phyloP scores from a whole-genome alignment of 192 early-diverging fungal species.

The Coemansia sp. region DNA sequence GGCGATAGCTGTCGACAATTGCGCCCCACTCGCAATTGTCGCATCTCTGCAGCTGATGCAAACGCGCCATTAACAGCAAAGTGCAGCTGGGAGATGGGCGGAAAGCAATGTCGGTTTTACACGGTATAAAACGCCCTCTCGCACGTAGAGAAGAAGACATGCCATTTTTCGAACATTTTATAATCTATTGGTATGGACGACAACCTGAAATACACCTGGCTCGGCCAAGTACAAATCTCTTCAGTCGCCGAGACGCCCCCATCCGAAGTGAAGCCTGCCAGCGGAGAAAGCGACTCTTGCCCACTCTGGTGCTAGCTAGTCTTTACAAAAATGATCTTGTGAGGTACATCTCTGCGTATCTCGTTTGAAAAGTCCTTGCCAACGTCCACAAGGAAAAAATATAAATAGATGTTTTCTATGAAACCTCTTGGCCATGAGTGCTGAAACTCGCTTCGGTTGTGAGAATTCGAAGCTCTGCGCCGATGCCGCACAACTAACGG shows the following conservation, averaged over 20 bases:
- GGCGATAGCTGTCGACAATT: background rate
- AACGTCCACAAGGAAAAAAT: background rate
- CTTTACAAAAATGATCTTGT: too few relatives aligned
- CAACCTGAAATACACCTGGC: background rate
- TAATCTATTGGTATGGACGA: background rate
- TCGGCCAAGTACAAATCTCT: conserved; percentile 1
- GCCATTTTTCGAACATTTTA: background rate
- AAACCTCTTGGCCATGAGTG: too few relatives aligned
- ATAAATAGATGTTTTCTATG: conserved; percentile 1
- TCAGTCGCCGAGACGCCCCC: background rate
- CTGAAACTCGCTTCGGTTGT: too few relatives aligned
- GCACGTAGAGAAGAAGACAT: background rate
- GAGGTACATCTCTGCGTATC: too few relatives aligned
- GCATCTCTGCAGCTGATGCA: background rate
- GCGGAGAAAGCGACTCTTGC: background rate
- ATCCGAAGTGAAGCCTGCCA: background rate
- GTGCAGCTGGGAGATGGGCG: background rate
- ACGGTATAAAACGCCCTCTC: background rate
- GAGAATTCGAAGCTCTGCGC: too few relatives aligned
- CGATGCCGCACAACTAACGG: too few relatives aligned
- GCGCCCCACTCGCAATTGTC: background rate
- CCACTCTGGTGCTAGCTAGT: background rate
- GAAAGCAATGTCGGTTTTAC: background rate
- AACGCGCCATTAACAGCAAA: background rate
- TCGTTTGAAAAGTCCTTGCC: too few relatives aligned